Base-by-base conservation (phyloP, 768 basidiomycete species). In the Rubroboletus satanas region DNA sequence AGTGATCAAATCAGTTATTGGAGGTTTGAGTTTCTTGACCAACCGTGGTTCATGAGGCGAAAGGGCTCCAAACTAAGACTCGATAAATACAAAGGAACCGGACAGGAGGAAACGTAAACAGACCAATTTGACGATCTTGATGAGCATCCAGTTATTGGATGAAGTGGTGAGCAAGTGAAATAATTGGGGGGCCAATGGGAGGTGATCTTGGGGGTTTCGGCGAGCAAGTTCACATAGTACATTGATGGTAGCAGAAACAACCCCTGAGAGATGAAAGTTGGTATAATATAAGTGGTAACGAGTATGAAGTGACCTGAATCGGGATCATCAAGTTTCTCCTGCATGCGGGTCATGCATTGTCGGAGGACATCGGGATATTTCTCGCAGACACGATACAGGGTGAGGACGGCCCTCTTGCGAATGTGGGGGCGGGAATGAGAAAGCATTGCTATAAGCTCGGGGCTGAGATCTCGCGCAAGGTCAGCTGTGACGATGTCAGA, bases 121-220 rank as follows among this genome's bases (percentile, higher is more conserved):
- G 71, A 94, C 96, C 70, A 98, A 72, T 74, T 99, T 99, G 68
- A 98, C 86, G 51, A 98, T 88, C 74, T 99, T 99, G 71, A 99
- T 99, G 55, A 99, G 80, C 92, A 98, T 96, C 97, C 97, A 99
- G 64, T 99, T 99, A 71, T 99, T 98, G 10, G 90, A 88, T 11
- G 93, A 93, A 2, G 87, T 93, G 0, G 93, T 97, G 55, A 99
- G 75, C 11, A 98, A 79, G 64, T 90, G 92, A 71, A 98, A 99
- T 51, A 98, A 71, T 62, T 90, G 90, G 10, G 97, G 97, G 2
- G 96, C 97, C 38, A 99, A 73, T 4, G 85, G 77, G 8, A 99
- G 78, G 66, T 93, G 94, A 56, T 90, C 88, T 55, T 75, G 73
- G 8, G 95, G 93, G 57, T 86, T 85, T 43, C 81, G 77, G 54